Base-by-base conservation (phyloP, 352 stramenopile species). In the Globisporangium cederbergense region DNA sequence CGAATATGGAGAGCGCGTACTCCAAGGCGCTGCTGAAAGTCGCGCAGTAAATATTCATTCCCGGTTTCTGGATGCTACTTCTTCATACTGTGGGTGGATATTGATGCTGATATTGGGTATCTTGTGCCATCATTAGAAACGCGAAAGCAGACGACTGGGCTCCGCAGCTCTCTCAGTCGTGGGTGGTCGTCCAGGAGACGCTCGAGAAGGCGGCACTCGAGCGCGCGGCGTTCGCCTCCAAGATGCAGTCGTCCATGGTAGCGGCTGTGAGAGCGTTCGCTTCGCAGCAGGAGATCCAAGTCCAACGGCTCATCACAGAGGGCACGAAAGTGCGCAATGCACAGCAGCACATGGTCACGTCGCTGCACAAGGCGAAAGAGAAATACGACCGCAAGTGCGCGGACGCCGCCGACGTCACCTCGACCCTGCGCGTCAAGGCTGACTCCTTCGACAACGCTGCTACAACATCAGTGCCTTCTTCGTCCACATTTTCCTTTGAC, bases 351-450 rank as follows among this genome's bases (percentile, higher is more conserved):
- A 87, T 88, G 70, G 53, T 66, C 16, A 62, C 73, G n/a, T 77
- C 80, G 11, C 70, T 89, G 72, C 74, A 89, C 2, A 90, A 87
- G 55, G 79, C 82, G 22, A 88, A 84, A 67, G 83, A 91, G 38
- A 89, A 89, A 54, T 95, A 95, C 72, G 80, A 93, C 45, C 77
- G 76, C 18, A 86, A 85, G 22, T 93, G 83, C 62, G 66, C 77
- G 10, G 86, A 93, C 57, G 83, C 86, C 0, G 73, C 79, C 4
- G 81, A 94, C 34, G 65, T 88, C 10, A 81, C 76, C 6, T 46
- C 66, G 42, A 62, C 61, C 8, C 60, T 84, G 46, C 65, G 70
- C 20, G n/a, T 46, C 38, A 83, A 73, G 20, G 65, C 53, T 38
- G 76, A 82, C 18, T 65, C 56, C 14, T 43, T 55, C 10, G 54